Evolutionary conservation across 345 rosid genomes (phyloP), one percentile per base, ranked within the genome.

Genomic region (Citrus hindsii): DNA sequence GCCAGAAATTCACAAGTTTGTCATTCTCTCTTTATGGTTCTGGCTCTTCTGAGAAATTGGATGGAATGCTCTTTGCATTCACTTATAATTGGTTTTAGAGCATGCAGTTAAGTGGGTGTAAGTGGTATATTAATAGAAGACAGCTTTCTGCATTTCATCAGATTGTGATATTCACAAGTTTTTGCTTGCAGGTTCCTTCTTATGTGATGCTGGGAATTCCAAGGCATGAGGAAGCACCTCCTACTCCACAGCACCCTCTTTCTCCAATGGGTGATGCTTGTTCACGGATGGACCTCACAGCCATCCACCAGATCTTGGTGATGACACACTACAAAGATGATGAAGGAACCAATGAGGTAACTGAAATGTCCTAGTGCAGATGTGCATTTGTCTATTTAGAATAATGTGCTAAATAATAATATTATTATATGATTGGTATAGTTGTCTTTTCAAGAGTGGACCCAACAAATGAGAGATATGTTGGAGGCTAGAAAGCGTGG

Each of bases 371-470:
- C 9, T 27, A n/a, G 70, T 56, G 21, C 64, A 5, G 37, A 58
- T 37, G 61, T 76, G 24, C 27, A 27, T 60, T 30, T 70, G 21
- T 48, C 35, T 77, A 12, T 76, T 70, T 67, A 16, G 37, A 7
- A 9, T 61, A 51, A 24, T 65, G 25, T 79, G 78, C 74, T 76
- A 27, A 80, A 68, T 71, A 25, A 53, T 55, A 62, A 13, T 81
- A n/a, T 28, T 63, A 33, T 7, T 18, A 22, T 64, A 35, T 67
- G 73, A 68, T 40, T 65, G 82, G 30, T 80, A 40, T 80, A 90
- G 95, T 84, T 93, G 76, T 95, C 98, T 62, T 95, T 95, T 79
- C 98, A 95, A 87, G 98, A 95, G 85, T 95, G 98, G 99, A 83
- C 96, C 42, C 94, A 95, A 79, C 93, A 90, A 76, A 95, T 93